phyloP scores from a whole-genome alignment of 306 rosid species.

The Canavalia gladiata region DNA sequence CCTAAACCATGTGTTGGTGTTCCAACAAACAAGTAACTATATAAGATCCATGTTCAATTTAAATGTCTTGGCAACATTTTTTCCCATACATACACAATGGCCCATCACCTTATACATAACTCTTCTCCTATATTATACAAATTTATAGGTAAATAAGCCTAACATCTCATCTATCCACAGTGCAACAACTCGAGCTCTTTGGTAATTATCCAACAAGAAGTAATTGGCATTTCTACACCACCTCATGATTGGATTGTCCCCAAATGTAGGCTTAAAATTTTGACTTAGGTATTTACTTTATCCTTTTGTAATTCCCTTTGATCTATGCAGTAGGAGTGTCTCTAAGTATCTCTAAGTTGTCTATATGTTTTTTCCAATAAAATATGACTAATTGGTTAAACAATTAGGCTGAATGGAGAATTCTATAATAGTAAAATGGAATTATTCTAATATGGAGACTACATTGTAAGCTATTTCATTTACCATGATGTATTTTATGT shows the following conservation, averaged over 20 bases:
- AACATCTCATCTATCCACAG: conserved; percentile 64
- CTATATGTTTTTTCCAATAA: conserved; percentile 58
- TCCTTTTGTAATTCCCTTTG: conserved; percentile 52
- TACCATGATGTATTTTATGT: conserved; percentile 66
- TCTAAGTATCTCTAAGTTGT: conserved; percentile 48
- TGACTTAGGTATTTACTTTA: conserved; percentile 57
- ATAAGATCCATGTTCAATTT: conserved; percentile 75
- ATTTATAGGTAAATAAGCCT: conserved; percentile 63
- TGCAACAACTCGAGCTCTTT: conserved; percentile 59
- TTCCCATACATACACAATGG: conserved; percentile 78
- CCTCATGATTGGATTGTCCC: conserved; percentile 44
- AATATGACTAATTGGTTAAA: conserved; percentile 22
- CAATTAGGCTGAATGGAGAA: conserved; percentile 26
- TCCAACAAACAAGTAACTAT: conserved; percentile 68
- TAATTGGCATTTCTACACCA: conserved; percentile 56
- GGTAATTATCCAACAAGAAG: conserved; percentile 68
- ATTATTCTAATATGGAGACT: conserved; percentile 1
- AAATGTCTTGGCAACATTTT: conserved; percentile 75
- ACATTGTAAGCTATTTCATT: conserved; percentile 7
- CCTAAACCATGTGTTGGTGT: conserved; percentile 70
- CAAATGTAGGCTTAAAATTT: conserved; percentile 55
- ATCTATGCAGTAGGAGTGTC: conserved; percentile 61
- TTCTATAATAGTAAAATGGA: conserved; percentile 9
- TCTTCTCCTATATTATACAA: conserved; percentile 56
- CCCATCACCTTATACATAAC: conserved; percentile 65